These are phyloP conservation scores for Lunasporangiospora selenospora DNA, from an alignment of 192 early-diverging fungal species.

Conservation along the genomic window DNA sequence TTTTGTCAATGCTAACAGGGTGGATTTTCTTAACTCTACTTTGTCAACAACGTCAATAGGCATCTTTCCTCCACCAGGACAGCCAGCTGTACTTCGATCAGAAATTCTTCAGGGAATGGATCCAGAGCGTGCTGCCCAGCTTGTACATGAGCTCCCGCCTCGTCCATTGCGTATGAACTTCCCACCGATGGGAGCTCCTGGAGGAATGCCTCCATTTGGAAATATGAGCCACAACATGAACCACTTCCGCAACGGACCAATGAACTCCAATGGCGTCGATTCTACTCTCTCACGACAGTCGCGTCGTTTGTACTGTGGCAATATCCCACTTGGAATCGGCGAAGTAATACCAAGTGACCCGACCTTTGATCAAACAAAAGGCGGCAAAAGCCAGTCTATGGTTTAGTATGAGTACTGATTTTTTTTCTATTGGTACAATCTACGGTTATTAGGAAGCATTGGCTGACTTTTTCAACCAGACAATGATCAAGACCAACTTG, in stretches of 20 bases:
- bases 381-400: background rate
- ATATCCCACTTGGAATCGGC: conserved; percentile 79
- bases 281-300: conserved; percentile 76
- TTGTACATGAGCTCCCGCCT: conserved; percentile 53
- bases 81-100: conserved; percentile 51
- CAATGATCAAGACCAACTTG: conserved; percentile 80
- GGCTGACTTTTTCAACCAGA: conserved; percentile 85
- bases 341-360: too few relatives aligned
- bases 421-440: background rate
- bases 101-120: conserved; percentile 58
- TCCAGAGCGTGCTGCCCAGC: conserved; percentile 57
- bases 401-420: background rate
- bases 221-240: conserved; percentile 49
- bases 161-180: conserved; percentile 45
- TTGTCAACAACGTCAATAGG: conserved; percentile 58
- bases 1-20: background rate
- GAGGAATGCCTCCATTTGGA: conserved; percentile 40
- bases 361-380: too few relatives aligned
- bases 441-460: conserved; percentile 59
- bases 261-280: conserved; percentile 57
- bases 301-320: conserved; percentile 90
- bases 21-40: conserved; percentile 43
- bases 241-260: conserved; percentile 54
- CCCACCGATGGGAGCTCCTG: conserved; percentile 29
- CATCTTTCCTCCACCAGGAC: conserved; percentile 80